Evolutionary conservation across 2,329 filamentous ascomycete genomes (phyloP).

Genomic region (Hypoxylon sp.): DNA sequence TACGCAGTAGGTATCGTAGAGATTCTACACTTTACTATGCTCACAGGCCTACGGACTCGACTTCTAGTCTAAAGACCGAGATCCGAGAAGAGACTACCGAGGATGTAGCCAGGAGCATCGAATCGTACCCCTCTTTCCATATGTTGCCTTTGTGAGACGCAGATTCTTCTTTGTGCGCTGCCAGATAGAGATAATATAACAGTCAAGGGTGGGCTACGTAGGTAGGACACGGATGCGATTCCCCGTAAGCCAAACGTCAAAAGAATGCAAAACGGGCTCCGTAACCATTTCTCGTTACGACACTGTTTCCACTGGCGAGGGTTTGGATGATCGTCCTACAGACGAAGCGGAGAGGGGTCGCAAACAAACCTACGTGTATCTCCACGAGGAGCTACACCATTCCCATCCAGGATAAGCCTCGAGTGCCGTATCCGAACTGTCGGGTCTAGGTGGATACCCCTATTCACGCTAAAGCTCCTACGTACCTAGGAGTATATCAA

Average conservation of each 20-base stretch:
- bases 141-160: not conserved
- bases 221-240: not conserved
- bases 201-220: not conserved
- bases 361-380: constrained; percentile 8
- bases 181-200: no score
- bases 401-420: constrained; percentile 18
- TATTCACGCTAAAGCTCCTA: constrained; percentile 19
- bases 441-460: constrained; percentile 24
- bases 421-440: constrained; percentile 23
- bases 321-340: constrained; percentile 7
- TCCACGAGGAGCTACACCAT: not conserved
- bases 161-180: not conserved
- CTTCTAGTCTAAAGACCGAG: not conserved
- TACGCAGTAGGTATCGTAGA: no score
- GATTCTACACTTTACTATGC: no score
- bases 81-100: not conserved
- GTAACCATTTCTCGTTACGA: not conserved
- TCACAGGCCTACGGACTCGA: no score
- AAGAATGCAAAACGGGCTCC: constrained; percentile 8
- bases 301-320: constrained; percentile 5
- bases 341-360: constrained; percentile 1
- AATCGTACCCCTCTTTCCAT: not conserved
- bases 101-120: not conserved
- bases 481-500: constrained; percentile 13
- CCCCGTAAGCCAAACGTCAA: constrained; percentile 1